Evolutionary conservation across 1,284 basidiomycete species (phyloP).

Genomic region (Volvariella volvacea): DNA sequence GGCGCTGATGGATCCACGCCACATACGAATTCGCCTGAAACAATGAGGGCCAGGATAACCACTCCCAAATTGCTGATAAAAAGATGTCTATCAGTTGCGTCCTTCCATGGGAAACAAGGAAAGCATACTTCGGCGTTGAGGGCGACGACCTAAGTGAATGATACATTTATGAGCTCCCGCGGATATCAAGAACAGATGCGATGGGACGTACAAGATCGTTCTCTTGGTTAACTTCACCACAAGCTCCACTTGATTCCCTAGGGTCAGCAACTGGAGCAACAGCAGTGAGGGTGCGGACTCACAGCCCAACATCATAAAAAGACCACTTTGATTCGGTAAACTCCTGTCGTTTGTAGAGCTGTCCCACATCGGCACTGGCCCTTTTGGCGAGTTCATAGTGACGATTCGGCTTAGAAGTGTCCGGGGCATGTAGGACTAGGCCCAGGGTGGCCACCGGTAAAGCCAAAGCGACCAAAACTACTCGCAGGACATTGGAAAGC

Average conservation of each 20-base stretch:
- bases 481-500: conserved; percentile 13
- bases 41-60: conserved; percentile 62
- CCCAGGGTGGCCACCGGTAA: conserved; percentile 31
- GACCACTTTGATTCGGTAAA: conserved; percentile 32
- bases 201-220: conserved; percentile 52
- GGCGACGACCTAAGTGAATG: conserved; percentile 35
- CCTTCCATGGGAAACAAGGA: not conserved
- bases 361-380: conserved; percentile 24
- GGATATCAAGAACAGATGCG: not conserved
- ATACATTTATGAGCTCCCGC: conserved; percentile 3
- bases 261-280: conserved; percentile 5
- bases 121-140: conserved; percentile 26
- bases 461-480: conserved; percentile 22
- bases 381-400: conserved; percentile 41
- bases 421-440: conserved; percentile 14
- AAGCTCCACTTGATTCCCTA: conserved; percentile 41
- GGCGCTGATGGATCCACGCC: conserved; percentile 54
- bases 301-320: conserved; percentile 54
- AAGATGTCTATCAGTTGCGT: not conserved
- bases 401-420: conserved; percentile 23
- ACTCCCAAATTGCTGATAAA: conserved; percentile 38
- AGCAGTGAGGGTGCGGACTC: conserved; percentile 18
- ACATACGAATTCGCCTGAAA: conserved; percentile 58
- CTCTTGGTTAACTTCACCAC: conserved; percentile 38
- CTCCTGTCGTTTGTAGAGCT: conserved; percentile 32